Base-by-base conservation (phyloP, 2,329 filamentous ascomycete species). In the Aspergillus luchuensis region DNA sequence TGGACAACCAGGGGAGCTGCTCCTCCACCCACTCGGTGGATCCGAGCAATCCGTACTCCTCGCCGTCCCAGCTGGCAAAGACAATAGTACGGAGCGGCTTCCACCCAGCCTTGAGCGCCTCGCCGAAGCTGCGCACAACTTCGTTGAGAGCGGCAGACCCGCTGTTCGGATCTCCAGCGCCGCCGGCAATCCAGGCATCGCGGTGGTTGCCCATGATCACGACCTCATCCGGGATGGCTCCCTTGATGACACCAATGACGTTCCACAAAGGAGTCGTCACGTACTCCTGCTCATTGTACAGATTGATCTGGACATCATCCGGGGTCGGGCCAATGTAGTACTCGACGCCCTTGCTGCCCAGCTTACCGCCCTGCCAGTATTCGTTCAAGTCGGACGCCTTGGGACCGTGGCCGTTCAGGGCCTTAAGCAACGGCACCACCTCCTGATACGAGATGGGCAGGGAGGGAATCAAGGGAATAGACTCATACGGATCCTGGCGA, bases 21-120 rank as follows among this genome's bases (percentile, higher is more conserved):
- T 97, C 91, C 72, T 97, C 92, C 0, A 97, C 91, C 92, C 92
- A 97, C 72, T 97, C 93, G 0, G 93, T 96, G 56, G 89, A 92
- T 4, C 93, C 93, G 13, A 97, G 76, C 5, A 97, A 83, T 0
- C 90, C 91, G 66, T 97, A 96, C 75, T 97, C 92, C 76, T 92
- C 89, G 33, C 88, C 89, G 64, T 92, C 89, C 89, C 89, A 91
- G 73, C 86, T 89, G 87, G 90, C 92, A 71, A 97, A 94, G 43
- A 97, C 91, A 59, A 98, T 91, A 0, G 94, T 98, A 21, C 94
- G 89, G 19, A 92, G 82, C 0, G 95, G 91, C 74, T 89, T 91
- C 91, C 91, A 96, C 13, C 91, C 91, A 25, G 83, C 84, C 25
- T 87, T 82, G 2, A 92, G 74, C 6, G 91, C 90, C 61, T 85